Evolutionary conservation across 164 flowering plant species (phyloP).

Genomic region (Chimonanthus praecox): DNA sequence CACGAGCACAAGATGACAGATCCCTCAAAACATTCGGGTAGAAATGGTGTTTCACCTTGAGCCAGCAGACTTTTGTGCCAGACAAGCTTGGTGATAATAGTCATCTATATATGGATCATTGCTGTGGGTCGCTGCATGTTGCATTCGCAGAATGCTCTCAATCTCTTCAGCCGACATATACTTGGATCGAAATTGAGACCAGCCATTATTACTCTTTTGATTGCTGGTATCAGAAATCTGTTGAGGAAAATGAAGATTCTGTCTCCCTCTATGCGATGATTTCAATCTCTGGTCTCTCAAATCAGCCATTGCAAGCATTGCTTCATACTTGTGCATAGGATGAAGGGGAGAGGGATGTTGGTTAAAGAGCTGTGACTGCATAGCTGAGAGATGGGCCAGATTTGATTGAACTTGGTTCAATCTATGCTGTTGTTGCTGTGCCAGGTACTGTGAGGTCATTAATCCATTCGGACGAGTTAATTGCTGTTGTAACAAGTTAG

Average conservation of each 20-base stretch:
- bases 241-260: constrained; percentile 45
- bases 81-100: constrained; percentile 89
- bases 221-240: constrained; percentile 52
- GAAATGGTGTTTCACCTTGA: constrained; percentile 59
- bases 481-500: constrained; percentile 47
- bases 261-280: constrained; percentile 49
- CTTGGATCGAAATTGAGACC: constrained; percentile 72
- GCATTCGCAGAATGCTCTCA: constrained; percentile 80
- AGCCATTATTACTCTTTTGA: constrained; percentile 55
- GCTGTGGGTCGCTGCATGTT: constrained; percentile 80
- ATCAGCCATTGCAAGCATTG: constrained; percentile 41
- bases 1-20: constrained; percentile 58
- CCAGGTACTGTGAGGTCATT: constrained; percentile 48
- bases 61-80: constrained; percentile 64
- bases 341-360: constrained; percentile 39
- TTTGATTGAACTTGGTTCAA: constrained; percentile 54
- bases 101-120: constrained; percentile 88
- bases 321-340: constrained; percentile 26
- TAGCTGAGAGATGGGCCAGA: constrained; percentile 45
- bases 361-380: constrained; percentile 59
- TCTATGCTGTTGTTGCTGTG: constrained; percentile 54
- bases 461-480: constrained; percentile 58
- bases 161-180: constrained; percentile 87
- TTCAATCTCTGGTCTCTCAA: constrained; percentile 59
- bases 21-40: constrained; percentile 72